Evolutionary conservation across 305 asterid species (phyloP), one percentile per base, ranked within the genome.

Genomic region (Striga hermonthica): DNA sequence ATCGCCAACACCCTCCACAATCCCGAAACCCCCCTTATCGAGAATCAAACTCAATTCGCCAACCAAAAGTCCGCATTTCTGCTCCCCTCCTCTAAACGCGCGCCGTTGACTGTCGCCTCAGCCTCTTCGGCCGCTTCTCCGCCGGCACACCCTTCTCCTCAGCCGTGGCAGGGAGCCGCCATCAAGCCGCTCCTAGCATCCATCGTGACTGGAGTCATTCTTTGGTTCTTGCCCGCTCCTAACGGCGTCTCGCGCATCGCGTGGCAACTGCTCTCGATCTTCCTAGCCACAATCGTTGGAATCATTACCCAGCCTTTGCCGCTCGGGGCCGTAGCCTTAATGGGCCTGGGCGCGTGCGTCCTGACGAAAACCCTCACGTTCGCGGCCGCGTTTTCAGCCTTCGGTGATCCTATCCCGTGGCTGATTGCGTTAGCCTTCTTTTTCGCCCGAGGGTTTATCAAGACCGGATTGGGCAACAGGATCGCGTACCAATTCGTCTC

Each of bases 371-470:
- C 98, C 11, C 85, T 92, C 0, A 82, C 96, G 0, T 93, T 93
- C 59, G 90, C 96, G 4, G 95, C 90, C 16, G 97, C 97, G 0
- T 93, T 93, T 60, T 93, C 99, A 4, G 99, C 99, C 3, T 93
- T 93, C 41, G 97, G 99, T 0, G 98, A 93, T 54, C 97, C 99
- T 0, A 90, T 93, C 8, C 99, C 99, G 3, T 93, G 99, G 97
- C 54, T 93, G 54, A 93, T 93, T 39, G 99, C 99, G 0, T 67
- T 93, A 3, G 99, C 97, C 0, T 93, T 93, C 84, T 93, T 93
- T 64, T 93, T 93, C 50, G 97, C 99, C 0, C 72, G 99, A 13
- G 98, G 98, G 48, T 93, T 93, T 57, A 93, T 93, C 39, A 90
- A 93, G 45, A 93, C 97, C 2, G 99, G 99, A 1, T 75, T 93